A percentile compares a stretch with the other conserved stretches of the same genome.
Evolutionary conservation across 352 stramenopile genomes (phyloP).

Genomic region (Globisporangium canariense): DNA sequence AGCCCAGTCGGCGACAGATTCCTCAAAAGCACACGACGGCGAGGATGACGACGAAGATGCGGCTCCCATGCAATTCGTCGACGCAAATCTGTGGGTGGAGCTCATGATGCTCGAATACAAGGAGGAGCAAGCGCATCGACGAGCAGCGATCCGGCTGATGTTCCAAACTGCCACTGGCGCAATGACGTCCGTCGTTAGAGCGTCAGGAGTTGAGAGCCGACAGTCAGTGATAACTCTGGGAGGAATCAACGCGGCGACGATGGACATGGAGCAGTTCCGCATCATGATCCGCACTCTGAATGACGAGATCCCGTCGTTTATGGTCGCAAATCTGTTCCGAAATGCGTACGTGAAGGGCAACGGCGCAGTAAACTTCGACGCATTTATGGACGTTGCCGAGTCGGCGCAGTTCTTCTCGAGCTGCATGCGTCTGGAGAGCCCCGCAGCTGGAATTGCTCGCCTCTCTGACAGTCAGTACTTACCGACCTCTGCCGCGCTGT

Average conservation of each 20-base stretch:
- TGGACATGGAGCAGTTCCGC: constrained; percentile 91
- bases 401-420: constrained; percentile 84
- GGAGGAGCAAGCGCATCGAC: constrained; percentile 88
- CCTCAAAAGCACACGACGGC: neutral
- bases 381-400: constrained; percentile 86
- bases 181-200: neutral
- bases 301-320: constrained; percentile 62
- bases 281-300: constrained; percentile 85
- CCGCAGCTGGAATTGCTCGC: constrained; percentile 38
- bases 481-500: constrained; percentile 27
- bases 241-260: constrained; percentile 31
- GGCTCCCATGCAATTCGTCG: constrained; percentile 44
- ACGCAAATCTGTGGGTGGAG: constrained; percentile 77
- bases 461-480: constrained; percentile 22
- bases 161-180: constrained; percentile 80
- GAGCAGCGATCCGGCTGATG: constrained; percentile 89
- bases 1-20: neutral
- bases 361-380: constrained; percentile 84
- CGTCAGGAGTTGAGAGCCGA: neutral
- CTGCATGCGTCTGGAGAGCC: constrained; percentile 76
- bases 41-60: constrained; percentile 19
- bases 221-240: neutral
- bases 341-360: constrained; percentile 61
- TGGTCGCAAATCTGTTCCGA: constrained; percentile 61
- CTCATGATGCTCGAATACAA: constrained; percentile 92